Conservation (phyloP, 108 stramenopile genomes). For the Nitzschia palea region DNA sequence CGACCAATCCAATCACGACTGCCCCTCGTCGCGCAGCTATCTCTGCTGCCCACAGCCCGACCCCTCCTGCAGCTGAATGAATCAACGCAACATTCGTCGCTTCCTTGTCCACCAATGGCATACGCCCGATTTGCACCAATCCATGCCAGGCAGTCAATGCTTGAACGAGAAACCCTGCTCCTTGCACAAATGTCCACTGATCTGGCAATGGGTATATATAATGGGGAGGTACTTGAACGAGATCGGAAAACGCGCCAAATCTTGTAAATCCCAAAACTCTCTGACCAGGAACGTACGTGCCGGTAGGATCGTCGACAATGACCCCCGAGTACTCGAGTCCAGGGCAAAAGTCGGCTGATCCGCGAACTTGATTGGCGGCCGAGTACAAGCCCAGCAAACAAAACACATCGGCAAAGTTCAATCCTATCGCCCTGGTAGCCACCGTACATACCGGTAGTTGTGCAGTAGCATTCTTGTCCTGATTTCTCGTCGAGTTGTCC, state of each 20-base stretch:
- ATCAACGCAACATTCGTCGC: conserved; percentile 22
- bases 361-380: conserved; percentile 31
- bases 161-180: conserved; percentile 40
- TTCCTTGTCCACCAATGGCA: conserved; percentile 1
- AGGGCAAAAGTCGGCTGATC: conserved; percentile 25
- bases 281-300: neutral
- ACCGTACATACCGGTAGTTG: conserved; percentile 3
- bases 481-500: neutral
- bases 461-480: neutral
- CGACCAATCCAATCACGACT: conserved; percentile 26
- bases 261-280: conserved; percentile 32
- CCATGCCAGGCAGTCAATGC: conserved; percentile 44
- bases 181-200: conserved; percentile 34
- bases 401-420: conserved; percentile 57
- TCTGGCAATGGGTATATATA: conserved; percentile 13
- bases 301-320: conserved; percentile 15
- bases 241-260: conserved; percentile 43
- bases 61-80: conserved; percentile 36
- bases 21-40: conserved; percentile 35
- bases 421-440: conserved; percentile 31
- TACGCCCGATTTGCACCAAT: conserved; percentile 23
- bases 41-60: conserved; percentile 39
- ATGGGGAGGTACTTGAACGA: conserved; percentile 22
- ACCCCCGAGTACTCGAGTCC: conserved; percentile 48
- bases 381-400: conserved; percentile 41